A percentile compares a stretch with the other conserved stretches of the same genome.
Conservation (phyloP, 2,329 filamentous ascomycete genomes). For the Ophiostoma sp. region DNA sequence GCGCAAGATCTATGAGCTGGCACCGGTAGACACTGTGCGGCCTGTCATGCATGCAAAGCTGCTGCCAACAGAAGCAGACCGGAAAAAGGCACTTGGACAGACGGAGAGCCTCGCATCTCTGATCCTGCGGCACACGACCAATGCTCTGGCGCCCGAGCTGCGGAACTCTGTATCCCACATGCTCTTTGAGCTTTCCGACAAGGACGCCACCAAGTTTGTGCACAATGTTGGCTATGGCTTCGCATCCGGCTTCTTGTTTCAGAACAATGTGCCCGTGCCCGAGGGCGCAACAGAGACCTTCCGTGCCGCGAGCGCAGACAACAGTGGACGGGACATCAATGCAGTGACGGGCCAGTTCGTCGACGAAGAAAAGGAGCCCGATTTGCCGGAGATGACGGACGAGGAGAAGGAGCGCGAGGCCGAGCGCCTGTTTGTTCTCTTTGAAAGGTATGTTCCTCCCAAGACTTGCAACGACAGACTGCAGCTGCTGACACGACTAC, state of each 20-base stretch:
- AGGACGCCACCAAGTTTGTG: conserved; percentile 73
- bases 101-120: conserved; percentile 68
- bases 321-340: conserved; percentile 50
- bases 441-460: conserved; percentile 60
- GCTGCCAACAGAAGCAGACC: conserved; percentile 71
- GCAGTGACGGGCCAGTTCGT: conserved; percentile 81
- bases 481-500: conserved; percentile 8
- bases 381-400: conserved; percentile 70
- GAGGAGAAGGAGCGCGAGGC: conserved; percentile 92
- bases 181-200: conserved; percentile 80
- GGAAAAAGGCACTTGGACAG: conserved; percentile 69
- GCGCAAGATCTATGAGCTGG: conserved; percentile 63
- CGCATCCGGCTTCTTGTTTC: conserved; percentile 82
- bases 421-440: conserved; percentile 81
- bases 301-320: conserved; percentile 12
- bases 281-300: conserved; percentile 40
- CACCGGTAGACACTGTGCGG: conserved; percentile 54
- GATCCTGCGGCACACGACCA: conserved; percentile 71
- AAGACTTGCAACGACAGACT: neutral
- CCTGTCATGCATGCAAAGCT: conserved; percentile 59
- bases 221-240: conserved; percentile 92
- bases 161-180: conserved; percentile 70
- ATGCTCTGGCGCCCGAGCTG: conserved; percentile 63
- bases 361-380: conserved; percentile 57
- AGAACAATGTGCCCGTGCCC: conserved; percentile 74